Percentiles rank a stretch among this genome's conserved stretches.
phyloP scores from a whole-genome alignment of 768 basidiomycete species.

The Russula foetens region DNA sequence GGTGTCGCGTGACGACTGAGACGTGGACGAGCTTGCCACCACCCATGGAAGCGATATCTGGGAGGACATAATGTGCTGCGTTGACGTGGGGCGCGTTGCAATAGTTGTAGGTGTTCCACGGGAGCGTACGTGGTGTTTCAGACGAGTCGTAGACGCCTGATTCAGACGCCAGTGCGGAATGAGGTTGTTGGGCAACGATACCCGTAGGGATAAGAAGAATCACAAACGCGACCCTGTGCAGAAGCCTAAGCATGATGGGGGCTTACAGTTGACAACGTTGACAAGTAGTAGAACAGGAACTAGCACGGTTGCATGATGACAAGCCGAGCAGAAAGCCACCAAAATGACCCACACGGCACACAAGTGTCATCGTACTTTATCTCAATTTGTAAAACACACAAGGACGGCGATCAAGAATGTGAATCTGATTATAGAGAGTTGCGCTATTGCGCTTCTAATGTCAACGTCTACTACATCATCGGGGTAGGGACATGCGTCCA shows the following conservation, averaged over 20 bases:
- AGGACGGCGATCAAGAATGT: background rate
- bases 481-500: background rate
- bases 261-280: background rate
- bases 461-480: slow-evolving; percentile 1
- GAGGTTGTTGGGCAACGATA: background rate
- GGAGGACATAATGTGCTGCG: slow-evolving; percentile 30
- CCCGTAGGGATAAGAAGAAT: background rate
- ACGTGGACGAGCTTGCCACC: slow-evolving; percentile 33
- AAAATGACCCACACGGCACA: no score
- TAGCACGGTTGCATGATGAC: no score
- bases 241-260: background rate
- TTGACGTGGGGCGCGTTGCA: slow-evolving; percentile 45
- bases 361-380: background rate
- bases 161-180: background rate
- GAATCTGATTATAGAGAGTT: background rate
- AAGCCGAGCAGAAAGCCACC: no score
- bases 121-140: slow-evolving; percentile 31
- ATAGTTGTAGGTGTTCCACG: slow-evolving; percentile 48
- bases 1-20: slow-evolving; percentile 38
- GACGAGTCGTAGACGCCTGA: slow-evolving; percentile 41
- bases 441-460: background rate
- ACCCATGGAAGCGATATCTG: slow-evolving; percentile 17
- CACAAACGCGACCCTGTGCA: background rate
- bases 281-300: no score
- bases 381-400: background rate